A percentile compares a stretch with the other conserved stretches of the same genome.
Conservation (phyloP, 2,329 filamentous ascomycete genomes). For the Claviceps sp. region DNA sequence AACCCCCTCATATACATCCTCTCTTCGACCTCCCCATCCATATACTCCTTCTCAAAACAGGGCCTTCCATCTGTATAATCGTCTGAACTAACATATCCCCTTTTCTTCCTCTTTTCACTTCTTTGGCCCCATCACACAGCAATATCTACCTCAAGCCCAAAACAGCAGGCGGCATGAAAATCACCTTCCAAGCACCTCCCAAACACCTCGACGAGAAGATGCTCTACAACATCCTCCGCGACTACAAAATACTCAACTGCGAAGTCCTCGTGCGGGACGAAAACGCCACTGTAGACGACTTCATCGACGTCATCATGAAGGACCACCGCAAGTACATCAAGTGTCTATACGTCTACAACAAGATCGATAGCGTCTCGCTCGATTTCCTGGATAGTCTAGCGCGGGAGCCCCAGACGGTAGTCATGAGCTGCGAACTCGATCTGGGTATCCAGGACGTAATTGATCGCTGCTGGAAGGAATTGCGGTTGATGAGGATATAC, state of each 20-base stretch:
- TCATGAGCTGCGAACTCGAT: constrained; percentile 96
- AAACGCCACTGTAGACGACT: constrained; percentile 88
- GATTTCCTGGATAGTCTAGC: constrained; percentile 89
- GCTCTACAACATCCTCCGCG: constrained; percentile 90
- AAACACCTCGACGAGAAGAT: constrained; percentile 95
- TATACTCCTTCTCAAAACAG: background rate
- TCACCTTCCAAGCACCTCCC: constrained; percentile 81
- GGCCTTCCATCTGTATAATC: background rate
- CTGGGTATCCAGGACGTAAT: constrained; percentile 88
- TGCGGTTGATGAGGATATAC: constrained; percentile 82
- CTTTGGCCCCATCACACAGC: constrained; percentile 26
- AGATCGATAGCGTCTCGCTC: constrained; percentile 88
- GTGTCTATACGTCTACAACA: constrained; percentile 97
- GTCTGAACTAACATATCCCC: background rate
- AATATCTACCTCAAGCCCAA: constrained; percentile 97
- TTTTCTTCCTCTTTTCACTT: background rate
- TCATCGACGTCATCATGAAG: constrained; percentile 99
- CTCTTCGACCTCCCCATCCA: too few species aligned
- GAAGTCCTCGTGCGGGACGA: constrained; percentile 94
- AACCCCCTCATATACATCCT: too few species aligned
- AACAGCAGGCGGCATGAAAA: constrained; percentile 96
- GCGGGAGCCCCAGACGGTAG: constrained; percentile 81
- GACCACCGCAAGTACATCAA: constrained; percentile 96
- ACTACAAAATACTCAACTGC: constrained; percentile 98
- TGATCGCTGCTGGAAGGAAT: constrained; percentile 87